Conservation (phyloP, 768 basidiomycete genomes). For the Antrodiella citrinella region DNA sequence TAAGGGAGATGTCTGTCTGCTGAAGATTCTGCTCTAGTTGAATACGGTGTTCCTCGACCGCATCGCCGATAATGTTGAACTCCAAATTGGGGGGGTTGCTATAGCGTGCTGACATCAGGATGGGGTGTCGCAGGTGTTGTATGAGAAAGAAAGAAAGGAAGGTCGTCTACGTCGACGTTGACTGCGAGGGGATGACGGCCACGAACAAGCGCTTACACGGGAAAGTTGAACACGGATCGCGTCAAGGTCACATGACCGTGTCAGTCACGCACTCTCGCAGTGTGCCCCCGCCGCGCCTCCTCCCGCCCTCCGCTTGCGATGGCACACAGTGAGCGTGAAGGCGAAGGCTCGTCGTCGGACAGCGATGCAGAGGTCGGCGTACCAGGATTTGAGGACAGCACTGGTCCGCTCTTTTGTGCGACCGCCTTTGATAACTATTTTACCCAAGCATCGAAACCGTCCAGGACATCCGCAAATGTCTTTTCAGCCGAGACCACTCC, state of each 20-base stretch:
- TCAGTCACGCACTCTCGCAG: not conserved
- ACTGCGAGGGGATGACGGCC: slow-evolving; percentile 2
- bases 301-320: not conserved
- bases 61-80: slow-evolving; percentile 59
- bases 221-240: not conserved
- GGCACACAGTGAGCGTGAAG: not conserved
- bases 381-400: not conserved
- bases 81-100: slow-evolving; percentile 23
- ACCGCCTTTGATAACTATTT: slow-evolving; percentile 88
- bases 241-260: not conserved
- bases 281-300: too few species aligned
- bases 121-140: too few species aligned
- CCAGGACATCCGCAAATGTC: slow-evolving; percentile 70
- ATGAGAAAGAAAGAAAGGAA: too few species aligned
- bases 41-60: slow-evolving; percentile 68
- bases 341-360: not conserved
- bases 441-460: slow-evolving; percentile 46
- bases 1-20: slow-evolving; percentile 63
- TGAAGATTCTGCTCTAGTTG: slow-evolving; percentile 74
- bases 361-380: not conserved
- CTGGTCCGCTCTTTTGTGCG: slow-evolving; percentile 1
- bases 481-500: slow-evolving; percentile 73
- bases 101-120: too few species aligned
- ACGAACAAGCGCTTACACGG: not conserved
- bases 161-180: too few species aligned